Evolutionary conservation across 371 early-diverging fungal species (phyloP).

Genomic region (Nosema bombycis): DNA sequence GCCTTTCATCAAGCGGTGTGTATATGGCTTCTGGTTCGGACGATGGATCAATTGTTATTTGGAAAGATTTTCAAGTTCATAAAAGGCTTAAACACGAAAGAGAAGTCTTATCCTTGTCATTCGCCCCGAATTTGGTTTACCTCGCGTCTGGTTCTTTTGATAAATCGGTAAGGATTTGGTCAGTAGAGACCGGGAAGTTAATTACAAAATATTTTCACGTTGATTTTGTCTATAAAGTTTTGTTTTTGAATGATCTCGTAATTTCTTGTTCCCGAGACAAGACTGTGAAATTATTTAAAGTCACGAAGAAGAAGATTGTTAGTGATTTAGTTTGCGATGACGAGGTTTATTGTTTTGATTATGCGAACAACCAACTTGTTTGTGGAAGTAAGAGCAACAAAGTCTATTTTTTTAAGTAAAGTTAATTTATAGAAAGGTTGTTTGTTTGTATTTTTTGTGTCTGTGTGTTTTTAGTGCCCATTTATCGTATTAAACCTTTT

Average conservation of each 20-base stretch:
- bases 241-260: slow-evolving; percentile 70
- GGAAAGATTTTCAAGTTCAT: slow-evolving; percentile 73
- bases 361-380: slow-evolving; percentile 55
- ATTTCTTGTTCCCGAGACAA: slow-evolving; percentile 81
- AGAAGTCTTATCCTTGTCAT: slow-evolving; percentile 83
- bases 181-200: slow-evolving; percentile 72
- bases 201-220: slow-evolving; percentile 78
- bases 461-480: too few species aligned
- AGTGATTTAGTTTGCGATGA: slow-evolving; percentile 64
- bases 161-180: slow-evolving; percentile 86
- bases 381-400: slow-evolving; percentile 61
- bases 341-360: slow-evolving; percentile 64
- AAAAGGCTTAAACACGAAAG: slow-evolving; percentile 82
- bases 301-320: slow-evolving; percentile 60
- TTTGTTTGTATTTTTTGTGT: too few species aligned
- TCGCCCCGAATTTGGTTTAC: slow-evolving; percentile 79
- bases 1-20: slow-evolving; percentile 72
- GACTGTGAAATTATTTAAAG: slow-evolving; percentile 84
- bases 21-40: slow-evolving; percentile 59
- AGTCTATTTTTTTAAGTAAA: slow-evolving; percentile 63
- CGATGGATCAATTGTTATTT: slow-evolving; percentile 68
- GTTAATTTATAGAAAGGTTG: too few species aligned
- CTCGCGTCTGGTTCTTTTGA: slow-evolving; percentile 92
- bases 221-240: slow-evolving; percentile 79
- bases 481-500: neutral